A percentile compares a stretch with the other conserved stretches of the same genome.
phyloP scores from a whole-genome alignment of 805 yeast species.

The Wickerhamiella lipophila region DNA sequence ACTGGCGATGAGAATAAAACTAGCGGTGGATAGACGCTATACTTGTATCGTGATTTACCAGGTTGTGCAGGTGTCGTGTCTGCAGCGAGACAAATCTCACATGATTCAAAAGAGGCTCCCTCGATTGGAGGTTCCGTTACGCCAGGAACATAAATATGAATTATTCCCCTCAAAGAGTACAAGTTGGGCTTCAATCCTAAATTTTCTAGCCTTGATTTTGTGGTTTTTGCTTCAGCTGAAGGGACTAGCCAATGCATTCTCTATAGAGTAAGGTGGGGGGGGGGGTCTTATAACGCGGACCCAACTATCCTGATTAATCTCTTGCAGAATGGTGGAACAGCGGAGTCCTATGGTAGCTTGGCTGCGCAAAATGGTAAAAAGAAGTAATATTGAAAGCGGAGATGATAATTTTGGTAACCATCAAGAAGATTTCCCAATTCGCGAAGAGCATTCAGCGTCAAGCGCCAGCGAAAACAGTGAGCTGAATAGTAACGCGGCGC shows the following conservation, averaged over 20 bases:
- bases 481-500: background rate
- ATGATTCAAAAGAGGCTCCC: constrained; percentile 1
- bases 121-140: background rate
- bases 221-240: background rate
- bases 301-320: background rate
- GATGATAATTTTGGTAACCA: background rate
- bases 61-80: background rate
- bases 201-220: background rate
- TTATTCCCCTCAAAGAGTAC: background rate
- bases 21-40: constrained; percentile 57
- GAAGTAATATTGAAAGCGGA: constrained; percentile 3
- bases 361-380: constrained; percentile 12
- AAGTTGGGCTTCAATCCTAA: background rate
- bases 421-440: background rate
- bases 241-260: constrained; percentile 7
- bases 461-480: background rate
- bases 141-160: background rate
- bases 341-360: constrained; percentile 11
- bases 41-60: constrained; percentile 22
- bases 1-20: constrained; percentile 44
- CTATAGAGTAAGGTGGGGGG: background rate
- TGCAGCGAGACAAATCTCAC: constrained; percentile 3
- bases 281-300: background rate
- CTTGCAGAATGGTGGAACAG: constrained; percentile 11
- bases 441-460: background rate